Conservation (phyloP, 2,329 filamentous ascomycete species). For the Scytalidium lignicola region DNA sequence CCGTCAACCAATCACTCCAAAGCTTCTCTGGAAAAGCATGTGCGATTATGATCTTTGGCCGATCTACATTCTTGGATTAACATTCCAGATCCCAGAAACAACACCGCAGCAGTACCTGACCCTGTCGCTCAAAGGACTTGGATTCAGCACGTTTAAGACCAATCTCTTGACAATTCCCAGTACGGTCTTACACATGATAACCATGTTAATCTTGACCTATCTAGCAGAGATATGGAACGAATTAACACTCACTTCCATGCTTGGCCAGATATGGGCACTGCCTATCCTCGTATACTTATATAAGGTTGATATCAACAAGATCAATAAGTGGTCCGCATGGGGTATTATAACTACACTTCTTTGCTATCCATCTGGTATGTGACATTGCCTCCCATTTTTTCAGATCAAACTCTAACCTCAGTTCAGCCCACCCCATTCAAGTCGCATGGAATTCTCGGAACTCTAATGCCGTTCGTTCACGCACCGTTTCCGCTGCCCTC, state of each 20-base stretch:
- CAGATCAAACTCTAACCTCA: slow-evolving; percentile 9
- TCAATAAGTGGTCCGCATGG: neutral
- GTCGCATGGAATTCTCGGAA: slow-evolving; percentile 46
- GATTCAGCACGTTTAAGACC: slow-evolving; percentile 52
- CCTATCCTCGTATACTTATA: slow-evolving; percentile 43
- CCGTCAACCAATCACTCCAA: slow-evolving; percentile 38
- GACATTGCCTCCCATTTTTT: slow-evolving; percentile 2
- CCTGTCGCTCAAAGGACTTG: slow-evolving; percentile 48
- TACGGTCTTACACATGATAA: slow-evolving; percentile 40
- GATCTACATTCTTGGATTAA: slow-evolving; percentile 33
- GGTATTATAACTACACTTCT: neutral
- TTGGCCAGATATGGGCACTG: slow-evolving; percentile 52
- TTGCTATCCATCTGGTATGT: neutral
- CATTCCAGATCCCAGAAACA: slow-evolving; percentile 46
- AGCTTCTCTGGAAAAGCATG: slow-evolving; percentile 38
- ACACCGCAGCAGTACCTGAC: slow-evolving; percentile 50
- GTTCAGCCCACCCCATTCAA: slow-evolving; percentile 38
- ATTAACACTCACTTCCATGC: slow-evolving; percentile 40
- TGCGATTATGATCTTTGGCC: slow-evolving; percentile 50
- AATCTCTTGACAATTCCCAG: slow-evolving; percentile 57
- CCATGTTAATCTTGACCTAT: slow-evolving; percentile 25
- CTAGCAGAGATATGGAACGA: slow-evolving; percentile 39
- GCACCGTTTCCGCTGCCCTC: slow-evolving; percentile 54
- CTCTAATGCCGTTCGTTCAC: slow-evolving; percentile 52
- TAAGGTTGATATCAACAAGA: slow-evolving; percentile 28